phyloP scores from a whole-genome alignment of 305 asterid genomes.

The Solanum hybrid region DNA sequence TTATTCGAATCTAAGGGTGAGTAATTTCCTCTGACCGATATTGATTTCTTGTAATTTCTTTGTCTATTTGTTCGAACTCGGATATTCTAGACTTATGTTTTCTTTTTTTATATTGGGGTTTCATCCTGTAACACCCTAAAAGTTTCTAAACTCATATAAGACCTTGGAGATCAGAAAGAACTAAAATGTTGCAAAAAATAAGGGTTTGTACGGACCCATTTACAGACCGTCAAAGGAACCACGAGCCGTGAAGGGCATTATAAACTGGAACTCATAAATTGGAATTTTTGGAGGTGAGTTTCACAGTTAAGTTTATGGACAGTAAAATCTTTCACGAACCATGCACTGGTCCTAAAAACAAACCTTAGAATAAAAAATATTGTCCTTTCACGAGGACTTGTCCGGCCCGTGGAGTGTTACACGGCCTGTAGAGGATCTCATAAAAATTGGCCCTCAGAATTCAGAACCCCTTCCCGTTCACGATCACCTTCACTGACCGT shows the following conservation, averaged over 20 bases:
- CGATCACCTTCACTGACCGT: not conserved
- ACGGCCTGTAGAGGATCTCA: not conserved
- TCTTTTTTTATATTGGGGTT: not conserved
- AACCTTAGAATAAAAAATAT: not conserved
- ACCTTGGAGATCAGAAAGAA: too few relatives aligned
- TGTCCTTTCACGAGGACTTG: not conserved
- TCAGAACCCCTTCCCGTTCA: not conserved
- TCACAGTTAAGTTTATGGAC: too few relatives aligned
- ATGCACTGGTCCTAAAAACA: too few relatives aligned
- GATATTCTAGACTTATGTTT: not conserved
- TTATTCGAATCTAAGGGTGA: not conserved
- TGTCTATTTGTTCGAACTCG: not conserved
- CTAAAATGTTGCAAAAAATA: not conserved
- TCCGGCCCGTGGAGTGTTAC: not conserved
- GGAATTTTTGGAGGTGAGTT: too few relatives aligned
- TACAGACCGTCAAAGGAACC: too few relatives aligned
- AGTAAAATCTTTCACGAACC: too few relatives aligned
- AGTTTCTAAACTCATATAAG: not conserved
- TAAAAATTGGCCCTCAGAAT: not conserved
- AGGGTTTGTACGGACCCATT: too few relatives aligned
- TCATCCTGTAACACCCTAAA: not conserved
- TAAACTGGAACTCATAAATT: too few relatives aligned
- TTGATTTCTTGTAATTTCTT: too few relatives aligned
- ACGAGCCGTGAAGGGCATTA: rapidly evolving
- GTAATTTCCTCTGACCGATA: not conserved